A percentile compares a stretch with the other conserved stretches of the same genome.
Conservation (phyloP, 2,329 filamentous ascomycete species). For the Cladosporium velox region DNA sequence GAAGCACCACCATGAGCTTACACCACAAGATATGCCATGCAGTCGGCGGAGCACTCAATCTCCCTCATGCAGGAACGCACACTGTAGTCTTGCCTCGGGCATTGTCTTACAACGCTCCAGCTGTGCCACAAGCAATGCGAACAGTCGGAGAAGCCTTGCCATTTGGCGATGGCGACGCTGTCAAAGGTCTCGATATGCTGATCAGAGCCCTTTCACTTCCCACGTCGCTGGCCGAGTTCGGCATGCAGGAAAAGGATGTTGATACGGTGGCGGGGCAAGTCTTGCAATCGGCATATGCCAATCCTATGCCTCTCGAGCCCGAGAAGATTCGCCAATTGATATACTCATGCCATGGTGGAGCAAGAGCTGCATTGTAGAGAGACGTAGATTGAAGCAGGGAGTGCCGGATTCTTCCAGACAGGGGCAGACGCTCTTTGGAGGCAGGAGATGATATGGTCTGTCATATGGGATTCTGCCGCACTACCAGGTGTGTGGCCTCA, state of each 20-base stretch:
- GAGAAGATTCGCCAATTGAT: background rate
- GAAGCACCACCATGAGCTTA: slow-evolving; percentile 62
- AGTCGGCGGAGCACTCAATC: slow-evolving; percentile 62
- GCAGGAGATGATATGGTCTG: no score
- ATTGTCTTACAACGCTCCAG: slow-evolving; percentile 62
- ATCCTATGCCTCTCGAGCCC: background rate
- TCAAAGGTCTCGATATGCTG: background rate
- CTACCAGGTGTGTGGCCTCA: slow-evolving; percentile 8
- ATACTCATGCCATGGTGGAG: background rate
- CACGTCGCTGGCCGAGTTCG: background rate
- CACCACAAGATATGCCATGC: slow-evolving; percentile 70
- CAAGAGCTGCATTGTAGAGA: background rate
- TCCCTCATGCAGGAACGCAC: slow-evolving; percentile 68
- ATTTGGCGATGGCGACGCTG: background rate
- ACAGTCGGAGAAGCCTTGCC: background rate
- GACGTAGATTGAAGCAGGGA: background rate
- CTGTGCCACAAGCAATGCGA: slow-evolving; percentile 54
- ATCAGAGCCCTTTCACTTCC: background rate
- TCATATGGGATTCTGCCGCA: background rate
- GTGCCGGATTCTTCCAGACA: no score
- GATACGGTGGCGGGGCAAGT: background rate
- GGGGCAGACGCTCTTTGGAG: no score
- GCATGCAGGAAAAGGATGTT: background rate
- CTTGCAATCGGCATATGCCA: background rate
- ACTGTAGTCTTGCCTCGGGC: slow-evolving; percentile 64